Percentiles rank a stretch among this genome's conserved stretches.
Conservation (phyloP, 2,329 filamentous ascomycete genomes). For the Aspergillus fumigatus region DNA sequence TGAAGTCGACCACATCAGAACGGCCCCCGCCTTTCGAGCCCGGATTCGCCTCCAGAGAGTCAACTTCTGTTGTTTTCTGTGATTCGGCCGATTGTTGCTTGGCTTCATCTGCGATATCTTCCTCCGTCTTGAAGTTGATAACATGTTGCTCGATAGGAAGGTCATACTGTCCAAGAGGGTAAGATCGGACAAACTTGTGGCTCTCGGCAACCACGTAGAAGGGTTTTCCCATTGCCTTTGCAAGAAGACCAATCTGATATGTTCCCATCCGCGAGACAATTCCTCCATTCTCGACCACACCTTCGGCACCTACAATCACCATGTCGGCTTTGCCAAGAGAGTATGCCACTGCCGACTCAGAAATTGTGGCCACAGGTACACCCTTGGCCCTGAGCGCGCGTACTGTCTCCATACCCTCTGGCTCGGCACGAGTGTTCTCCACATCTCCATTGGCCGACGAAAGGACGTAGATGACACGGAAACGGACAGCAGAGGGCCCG, state of each 20-base stretch:
- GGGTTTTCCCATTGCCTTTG: conserved; percentile 66
- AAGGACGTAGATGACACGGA: conserved; percentile 77
- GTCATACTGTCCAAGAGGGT: conserved; percentile 76
- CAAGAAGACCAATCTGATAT: conserved; percentile 80
- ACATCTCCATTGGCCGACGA: conserved; percentile 28
- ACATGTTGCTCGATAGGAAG: conserved; percentile 75
- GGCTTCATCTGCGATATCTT: conserved; percentile 42
- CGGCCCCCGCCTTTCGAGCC: conserved; percentile 21
- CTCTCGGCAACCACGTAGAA: conserved; percentile 93
- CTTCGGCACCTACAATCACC: conserved; percentile 67
- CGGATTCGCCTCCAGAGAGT: conserved; percentile 2
- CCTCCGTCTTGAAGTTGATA: conserved; percentile 64
- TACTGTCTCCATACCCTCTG: conserved; percentile 69
- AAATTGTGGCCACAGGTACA: conserved; percentile 78
- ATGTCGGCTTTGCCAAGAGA: conserved; percentile 69
- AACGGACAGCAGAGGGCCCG: conserved; percentile 57
- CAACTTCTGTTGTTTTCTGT: conserved; percentile 13
- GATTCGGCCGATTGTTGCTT: conserved; percentile 37
- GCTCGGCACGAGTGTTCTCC: conserved; percentile 31
- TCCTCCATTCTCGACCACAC: conserved; percentile 89
- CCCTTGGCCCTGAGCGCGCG: conserved; percentile 65
- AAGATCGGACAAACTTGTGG: conserved; percentile 91
- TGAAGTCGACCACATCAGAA: conserved; percentile 44
- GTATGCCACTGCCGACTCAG: conserved; percentile 71
- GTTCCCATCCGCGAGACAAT: conserved; percentile 84